These are phyloP conservation scores for Fusarium globosum DNA, from an alignment of 2,329 filamentous ascomycete genomes.

Conservation along the genomic window DNA sequence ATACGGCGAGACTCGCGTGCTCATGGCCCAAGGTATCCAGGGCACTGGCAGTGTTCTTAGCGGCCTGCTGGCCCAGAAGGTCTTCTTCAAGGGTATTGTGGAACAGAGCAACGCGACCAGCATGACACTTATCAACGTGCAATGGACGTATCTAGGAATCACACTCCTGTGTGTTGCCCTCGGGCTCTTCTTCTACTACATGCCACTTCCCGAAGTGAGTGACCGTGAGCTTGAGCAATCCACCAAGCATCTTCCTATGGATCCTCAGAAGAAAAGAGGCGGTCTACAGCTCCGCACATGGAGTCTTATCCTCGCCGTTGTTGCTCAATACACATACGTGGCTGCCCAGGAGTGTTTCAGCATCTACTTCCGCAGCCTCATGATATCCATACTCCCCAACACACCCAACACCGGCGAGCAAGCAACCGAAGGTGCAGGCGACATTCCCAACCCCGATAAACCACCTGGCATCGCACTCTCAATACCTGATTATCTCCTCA, in stretches of 20 bases:
- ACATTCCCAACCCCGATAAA: slow-evolving; percentile 48
- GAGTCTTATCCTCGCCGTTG: slow-evolving; percentile 74
- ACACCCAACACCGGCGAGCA: slow-evolving; percentile 34
- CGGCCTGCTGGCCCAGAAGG: slow-evolving; percentile 76
- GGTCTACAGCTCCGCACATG: slow-evolving; percentile 66
- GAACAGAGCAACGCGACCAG: slow-evolving; percentile 42
- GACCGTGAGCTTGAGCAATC: slow-evolving; percentile 65
- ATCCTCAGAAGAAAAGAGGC: slow-evolving; percentile 61
- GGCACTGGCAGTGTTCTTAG: slow-evolving; percentile 79
- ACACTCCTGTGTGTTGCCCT: slow-evolving; percentile 78
- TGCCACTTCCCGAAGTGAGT: slow-evolving; percentile 71
- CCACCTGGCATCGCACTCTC: slow-evolving; percentile 63
- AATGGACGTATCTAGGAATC: slow-evolving; percentile 88
- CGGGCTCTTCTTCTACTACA: slow-evolving; percentile 75
- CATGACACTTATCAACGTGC: slow-evolving; percentile 75
- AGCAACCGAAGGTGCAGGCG: slow-evolving; percentile 37
- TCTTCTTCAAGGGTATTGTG: slow-evolving; percentile 75
- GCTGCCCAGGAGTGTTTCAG: slow-evolving; percentile 76
- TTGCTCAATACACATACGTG: slow-evolving; percentile 83
- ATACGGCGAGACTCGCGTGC: slow-evolving; percentile 79
- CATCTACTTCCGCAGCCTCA: slow-evolving; percentile 67
- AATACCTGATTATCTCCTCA: slow-evolving; percentile 73
- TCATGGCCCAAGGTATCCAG: slow-evolving; percentile 81
- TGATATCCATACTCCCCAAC: slow-evolving; percentile 55
- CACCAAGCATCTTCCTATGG: slow-evolving; percentile 60